Evolutionary conservation across 2,329 filamentous ascomycete species (phyloP), one percentile per base, ranked within the genome.

Genomic region (Lachnellula cervina): DNA sequence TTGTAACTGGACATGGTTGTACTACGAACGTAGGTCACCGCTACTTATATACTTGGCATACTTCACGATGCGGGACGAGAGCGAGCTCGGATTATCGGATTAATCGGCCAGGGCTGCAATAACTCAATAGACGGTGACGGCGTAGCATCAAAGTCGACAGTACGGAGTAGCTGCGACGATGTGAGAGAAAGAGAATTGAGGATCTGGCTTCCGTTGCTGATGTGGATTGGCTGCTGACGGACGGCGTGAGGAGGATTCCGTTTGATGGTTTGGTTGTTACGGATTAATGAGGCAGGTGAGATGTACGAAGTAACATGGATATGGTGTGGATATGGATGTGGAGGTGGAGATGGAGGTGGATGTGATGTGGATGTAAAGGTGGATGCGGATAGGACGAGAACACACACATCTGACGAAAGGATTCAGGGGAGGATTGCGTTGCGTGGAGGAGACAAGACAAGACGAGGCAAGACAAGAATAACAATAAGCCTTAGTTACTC

Each of bases 1-100:
- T 63, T 52, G 48, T 65, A 64, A 54, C 60, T 67, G 42, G 66
- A 51, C 64, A 67, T 68, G 23, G 43, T 58, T 40, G 21, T 13
- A 9, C 9, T 23, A 14, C 9, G 17, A 21, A 13, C n/a, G 42
- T 23, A 56, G 49, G 53, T 63, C 55, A 58, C 62, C 46, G 57
- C 49, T 28, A 46, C 46, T 64, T 55, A 63, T 64, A 59, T 51
- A 54, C 59, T 57, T 56, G 37, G 54, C 64, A 61, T 59, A 42
- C 52, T 57, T 52, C 21, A 25, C 38, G 19, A 38, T 16, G 42
- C 14, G 23, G 32, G 44, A 44, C 25, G 38, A 55, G 45, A 49
- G 21, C 11, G 11, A 35, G 9, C 37, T 21, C 28, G 21, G 51
- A n/a, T 35, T 28, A 6, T 21, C 21, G 21, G 40, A 44, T 49